Conservation (phyloP, 1,139 yeast genomes). For the Yamadazyma atlantica region DNA sequence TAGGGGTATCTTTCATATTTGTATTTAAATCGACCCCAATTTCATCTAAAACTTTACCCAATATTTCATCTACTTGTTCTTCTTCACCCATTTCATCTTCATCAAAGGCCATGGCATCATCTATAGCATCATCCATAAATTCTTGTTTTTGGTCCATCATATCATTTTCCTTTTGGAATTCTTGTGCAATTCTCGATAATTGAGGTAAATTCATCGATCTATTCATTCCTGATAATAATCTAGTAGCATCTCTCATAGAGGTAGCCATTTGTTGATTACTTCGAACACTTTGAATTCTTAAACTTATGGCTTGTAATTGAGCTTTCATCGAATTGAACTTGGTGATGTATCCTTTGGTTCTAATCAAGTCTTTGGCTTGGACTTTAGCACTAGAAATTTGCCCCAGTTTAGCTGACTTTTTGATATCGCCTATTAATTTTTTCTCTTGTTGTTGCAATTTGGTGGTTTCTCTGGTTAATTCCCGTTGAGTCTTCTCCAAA, state of each 20-base stretch:
- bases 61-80: conserved; percentile 91
- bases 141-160: conserved; percentile 98
- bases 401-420: conserved; percentile 86
- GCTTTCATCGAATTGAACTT: conserved; percentile 95
- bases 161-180: conserved; percentile 91
- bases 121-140: conserved; percentile 97
- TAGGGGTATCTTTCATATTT: conserved; percentile 67
- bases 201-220: conserved; percentile 88
- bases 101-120: conserved; percentile 88
- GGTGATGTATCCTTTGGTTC: conserved; percentile 79
- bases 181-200: conserved; percentile 86
- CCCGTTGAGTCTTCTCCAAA: conserved; percentile 90
- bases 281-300: conserved; percentile 86
- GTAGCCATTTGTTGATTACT: conserved; percentile 94
- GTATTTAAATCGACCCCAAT: conserved; percentile 86
- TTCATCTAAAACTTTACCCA: conserved; percentile 89
- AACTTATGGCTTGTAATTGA: conserved; percentile 89
- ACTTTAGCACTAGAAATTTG: conserved; percentile 88
- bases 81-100: conserved; percentile 66
- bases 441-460: conserved; percentile 91
- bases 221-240: conserved; percentile 82
- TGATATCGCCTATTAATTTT: conserved; percentile 79
- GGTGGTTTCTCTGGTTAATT: conserved; percentile 79
- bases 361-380: conserved; percentile 90
- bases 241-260: conserved; percentile 95